These are phyloP conservation scores for Corynespora cassiicola DNA, from an alignment of 2,329 filamentous ascomycete genomes.

Conservation along the genomic window DNA sequence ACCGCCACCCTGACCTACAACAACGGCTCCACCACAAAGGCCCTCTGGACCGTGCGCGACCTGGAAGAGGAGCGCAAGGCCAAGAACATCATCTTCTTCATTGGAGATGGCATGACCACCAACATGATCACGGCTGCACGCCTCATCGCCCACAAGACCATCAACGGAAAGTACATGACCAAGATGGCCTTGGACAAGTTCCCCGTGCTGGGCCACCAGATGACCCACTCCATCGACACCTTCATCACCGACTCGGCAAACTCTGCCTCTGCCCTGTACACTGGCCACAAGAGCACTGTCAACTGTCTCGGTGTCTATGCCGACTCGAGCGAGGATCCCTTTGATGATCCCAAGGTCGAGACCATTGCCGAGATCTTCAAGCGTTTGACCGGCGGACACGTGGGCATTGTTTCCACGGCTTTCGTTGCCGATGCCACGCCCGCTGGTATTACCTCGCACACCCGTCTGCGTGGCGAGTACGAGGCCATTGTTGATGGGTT, in stretches of 20 bases:
- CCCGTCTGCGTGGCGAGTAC: conserved; percentile 71
- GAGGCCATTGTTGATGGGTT: conserved; percentile 77
- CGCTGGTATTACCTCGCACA: conserved; percentile 67
- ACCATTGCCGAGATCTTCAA: conserved; percentile 80
- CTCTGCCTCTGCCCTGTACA: conserved; percentile 81
- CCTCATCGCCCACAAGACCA: conserved; percentile 78
- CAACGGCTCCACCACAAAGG: conserved; percentile 72
- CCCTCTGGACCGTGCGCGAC: conserved; percentile 79
- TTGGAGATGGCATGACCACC: conserved; percentile 73
- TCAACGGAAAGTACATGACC: conserved; percentile 85
- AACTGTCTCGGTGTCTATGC: conserved; percentile 84
- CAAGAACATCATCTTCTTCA: conserved; percentile 87
- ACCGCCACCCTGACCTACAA: conserved; percentile 79
- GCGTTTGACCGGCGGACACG: conserved; percentile 68
- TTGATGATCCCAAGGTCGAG: conserved; percentile 88
- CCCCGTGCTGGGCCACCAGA: conserved; percentile 85
- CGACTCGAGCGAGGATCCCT: conserved; percentile 74
- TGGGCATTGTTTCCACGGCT: conserved; percentile 77
- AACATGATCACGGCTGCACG: conserved; percentile 84
- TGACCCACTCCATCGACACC: conserved; percentile 83
- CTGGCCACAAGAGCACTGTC: conserved; percentile 82
- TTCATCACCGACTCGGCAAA: conserved; percentile 91
- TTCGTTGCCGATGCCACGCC: conserved; percentile 84
- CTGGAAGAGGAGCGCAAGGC: conserved; percentile 73
- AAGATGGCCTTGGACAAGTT: conserved; percentile 81